phyloP scores from a whole-genome alignment of 2,329 filamentous ascomycete species.

The Fusarium tjaetaba region DNA sequence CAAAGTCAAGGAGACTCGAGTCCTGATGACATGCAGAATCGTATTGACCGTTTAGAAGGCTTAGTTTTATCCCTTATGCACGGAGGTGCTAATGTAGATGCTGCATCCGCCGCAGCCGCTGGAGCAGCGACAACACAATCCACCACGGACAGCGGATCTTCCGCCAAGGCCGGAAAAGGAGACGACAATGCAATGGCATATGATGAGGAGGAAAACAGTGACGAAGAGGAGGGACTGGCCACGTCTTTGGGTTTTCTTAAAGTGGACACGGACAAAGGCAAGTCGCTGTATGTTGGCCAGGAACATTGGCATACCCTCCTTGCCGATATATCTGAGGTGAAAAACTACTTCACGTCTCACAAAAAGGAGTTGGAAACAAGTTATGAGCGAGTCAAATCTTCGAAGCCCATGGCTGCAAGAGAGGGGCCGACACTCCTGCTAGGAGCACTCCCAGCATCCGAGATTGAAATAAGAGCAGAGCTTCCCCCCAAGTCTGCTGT shows the following conservation, averaged over 20 bases:
- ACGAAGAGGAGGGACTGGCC: slow-evolving; percentile 74
- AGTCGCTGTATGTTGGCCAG: slow-evolving; percentile 83
- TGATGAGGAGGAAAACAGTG: slow-evolving; percentile 69
- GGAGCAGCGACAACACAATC: slow-evolving; percentile 52
- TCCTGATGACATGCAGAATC: slow-evolving; percentile 98
- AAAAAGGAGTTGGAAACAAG: slow-evolving; percentile 90
- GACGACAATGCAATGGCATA: slow-evolving; percentile 63
- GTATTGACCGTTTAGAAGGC: slow-evolving; percentile 93
- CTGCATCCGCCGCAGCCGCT: slow-evolving; percentile 49
- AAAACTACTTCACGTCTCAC: slow-evolving; percentile 85
- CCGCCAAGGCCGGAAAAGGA: slow-evolving; percentile 62
- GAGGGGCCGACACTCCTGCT: slow-evolving; percentile 83
- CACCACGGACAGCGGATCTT: slow-evolving; percentile 56
- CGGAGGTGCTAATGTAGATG: slow-evolving; percentile 70
- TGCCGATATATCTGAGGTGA: slow-evolving; percentile 89
- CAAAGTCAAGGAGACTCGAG: slow-evolving; percentile 68
- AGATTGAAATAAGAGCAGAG: slow-evolving; percentile 79
- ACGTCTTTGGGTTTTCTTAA: slow-evolving; percentile 84
- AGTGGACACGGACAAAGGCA: slow-evolving; percentile 79
- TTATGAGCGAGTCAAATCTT: slow-evolving; percentile 77
- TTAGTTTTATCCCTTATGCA: slow-evolving; percentile 95
- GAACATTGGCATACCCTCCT: slow-evolving; percentile 86
- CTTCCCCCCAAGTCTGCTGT: slow-evolving; percentile 84
- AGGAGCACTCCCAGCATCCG: slow-evolving; percentile 75
- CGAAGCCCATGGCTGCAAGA: slow-evolving; percentile 67